phyloP scores from a whole-genome alignment of 2,329 filamentous ascomycete species.

The Cladorrhinum sp. region DNA sequence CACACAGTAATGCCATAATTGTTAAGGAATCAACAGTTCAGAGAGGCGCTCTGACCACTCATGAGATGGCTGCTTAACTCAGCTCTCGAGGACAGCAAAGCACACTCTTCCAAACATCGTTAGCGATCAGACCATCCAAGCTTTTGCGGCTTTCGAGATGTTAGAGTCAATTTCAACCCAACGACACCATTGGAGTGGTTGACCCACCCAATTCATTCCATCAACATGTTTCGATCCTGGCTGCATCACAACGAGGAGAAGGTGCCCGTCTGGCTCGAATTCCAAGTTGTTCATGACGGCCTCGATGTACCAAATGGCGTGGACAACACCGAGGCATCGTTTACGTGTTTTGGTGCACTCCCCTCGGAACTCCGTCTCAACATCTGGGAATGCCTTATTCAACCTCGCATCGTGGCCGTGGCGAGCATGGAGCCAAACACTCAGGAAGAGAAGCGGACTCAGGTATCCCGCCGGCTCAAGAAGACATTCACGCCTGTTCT shows the following conservation, averaged over 20 bases:
- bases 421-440: slow-evolving; percentile 40
- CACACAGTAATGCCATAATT: neutral
- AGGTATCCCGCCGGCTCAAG: slow-evolving; percentile 20
- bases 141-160: neutral
- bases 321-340: slow-evolving; percentile 24
- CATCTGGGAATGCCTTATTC: slow-evolving; percentile 45
- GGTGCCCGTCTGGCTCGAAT: slow-evolving; percentile 43
- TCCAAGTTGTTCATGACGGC: slow-evolving; percentile 44
- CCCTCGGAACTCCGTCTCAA: slow-evolving; percentile 48
- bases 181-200: neutral
- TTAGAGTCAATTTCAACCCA: neutral
- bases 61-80: neutral
- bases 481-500: slow-evolving; percentile 38
- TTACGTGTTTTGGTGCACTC: slow-evolving; percentile 39
- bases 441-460: slow-evolving; percentile 27
- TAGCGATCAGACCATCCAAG: neutral
- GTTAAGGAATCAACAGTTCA: neutral
- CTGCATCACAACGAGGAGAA: slow-evolving; percentile 17
- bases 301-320: slow-evolving; percentile 25
- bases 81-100: neutral
- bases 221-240: slow-evolving; percentile 23
- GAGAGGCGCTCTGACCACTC: too few relatives aligned
- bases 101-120: slow-evolving; percentile 4
- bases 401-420: slow-evolving; percentile 44
- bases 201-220: neutral